These are phyloP conservation scores for Metroxylon sagu DNA, from an alignment of 176 grass and related monocot species.

Conservation along the genomic window DNA sequence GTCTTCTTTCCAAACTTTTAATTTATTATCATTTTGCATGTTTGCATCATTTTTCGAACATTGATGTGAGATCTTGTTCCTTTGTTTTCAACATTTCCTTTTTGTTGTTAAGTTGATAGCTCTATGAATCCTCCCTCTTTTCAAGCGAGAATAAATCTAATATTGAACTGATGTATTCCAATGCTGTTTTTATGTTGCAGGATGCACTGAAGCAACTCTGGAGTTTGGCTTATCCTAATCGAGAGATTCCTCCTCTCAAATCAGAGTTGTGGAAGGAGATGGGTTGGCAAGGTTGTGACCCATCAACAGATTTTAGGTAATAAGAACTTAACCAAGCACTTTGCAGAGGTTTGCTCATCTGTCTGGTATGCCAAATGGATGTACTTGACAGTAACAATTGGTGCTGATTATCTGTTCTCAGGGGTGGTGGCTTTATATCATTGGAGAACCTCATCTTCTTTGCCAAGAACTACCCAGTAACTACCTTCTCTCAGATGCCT, in stretches of 20 bases:
- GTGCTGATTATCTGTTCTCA: slow-evolving; percentile 18
- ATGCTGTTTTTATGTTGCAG: slow-evolving; percentile 20
- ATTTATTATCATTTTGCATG: no score
- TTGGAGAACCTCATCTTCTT: slow-evolving; percentile 97
- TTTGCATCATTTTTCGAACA: no score
- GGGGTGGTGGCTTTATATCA: slow-evolving; percentile 79
- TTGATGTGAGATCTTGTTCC: no score
- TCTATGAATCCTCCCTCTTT: neutral
- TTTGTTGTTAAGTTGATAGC: no score
- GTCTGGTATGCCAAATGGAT: slow-evolving; percentile 7
- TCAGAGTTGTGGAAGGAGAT: slow-evolving; percentile 98
- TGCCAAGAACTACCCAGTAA: slow-evolving; percentile 70
- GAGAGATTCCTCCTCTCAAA: slow-evolving; percentile 65
- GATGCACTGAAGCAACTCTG: slow-evolving; percentile 84
- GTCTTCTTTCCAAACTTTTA: neutral
- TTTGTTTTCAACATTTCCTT: no score
- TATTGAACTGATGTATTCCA: no score
- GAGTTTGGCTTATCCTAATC: slow-evolving; percentile 63
- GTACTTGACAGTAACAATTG: slow-evolving; percentile 17
- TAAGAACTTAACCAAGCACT: no score
- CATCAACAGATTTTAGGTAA: slow-evolving; percentile 95
- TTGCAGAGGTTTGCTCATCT: no score
- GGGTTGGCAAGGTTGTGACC: slow-evolving; percentile 97
- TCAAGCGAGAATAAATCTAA: no score
- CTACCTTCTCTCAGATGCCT: slow-evolving; percentile 2